phyloP scores from a whole-genome alignment of 768 basidiomycete genomes.

The Lactarius deliciosus region DNA sequence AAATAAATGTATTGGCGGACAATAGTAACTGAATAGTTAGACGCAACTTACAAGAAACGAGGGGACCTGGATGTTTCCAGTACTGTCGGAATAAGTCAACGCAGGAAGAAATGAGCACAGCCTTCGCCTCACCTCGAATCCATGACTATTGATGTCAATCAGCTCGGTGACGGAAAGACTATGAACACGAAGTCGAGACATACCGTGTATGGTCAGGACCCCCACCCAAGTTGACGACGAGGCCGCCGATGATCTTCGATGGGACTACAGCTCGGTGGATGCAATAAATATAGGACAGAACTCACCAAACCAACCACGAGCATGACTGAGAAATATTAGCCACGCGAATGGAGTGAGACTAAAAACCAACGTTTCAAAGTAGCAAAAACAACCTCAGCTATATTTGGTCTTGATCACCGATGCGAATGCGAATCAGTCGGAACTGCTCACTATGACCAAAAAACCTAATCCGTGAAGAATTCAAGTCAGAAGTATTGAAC shows the following conservation, averaged over 20 bases:
- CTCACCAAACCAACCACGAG: constrained; percentile 28
- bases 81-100: constrained; percentile 18
- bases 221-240: constrained; percentile 27
- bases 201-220: constrained; percentile 29
- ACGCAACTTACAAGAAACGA: constrained; percentile 24
- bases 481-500: background rate
- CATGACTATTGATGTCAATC: constrained; percentile 19
- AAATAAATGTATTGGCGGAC: background rate
- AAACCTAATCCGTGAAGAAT: constrained; percentile 8
- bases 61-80: constrained; percentile 27
- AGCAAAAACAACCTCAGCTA: constrained; percentile 28
- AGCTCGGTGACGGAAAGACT: background rate
- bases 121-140: constrained; percentile 22
- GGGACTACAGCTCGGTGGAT: background rate
- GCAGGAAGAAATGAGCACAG: background rate
- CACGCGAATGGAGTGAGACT: background rate
- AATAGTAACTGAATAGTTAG: background rate
- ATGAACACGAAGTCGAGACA: background rate
- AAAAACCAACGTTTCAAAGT: constrained; percentile 27
- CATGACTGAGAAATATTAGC: constrained; percentile 25
- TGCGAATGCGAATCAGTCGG: background rate
- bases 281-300: background rate
- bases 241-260: constrained; percentile 28
- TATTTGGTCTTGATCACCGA: background rate
- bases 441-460: constrained; percentile 25